These are phyloP conservation scores for Lipomyces anomalus DNA, from an alignment of 805 yeast genomes.

Conservation along the genomic window DNA sequence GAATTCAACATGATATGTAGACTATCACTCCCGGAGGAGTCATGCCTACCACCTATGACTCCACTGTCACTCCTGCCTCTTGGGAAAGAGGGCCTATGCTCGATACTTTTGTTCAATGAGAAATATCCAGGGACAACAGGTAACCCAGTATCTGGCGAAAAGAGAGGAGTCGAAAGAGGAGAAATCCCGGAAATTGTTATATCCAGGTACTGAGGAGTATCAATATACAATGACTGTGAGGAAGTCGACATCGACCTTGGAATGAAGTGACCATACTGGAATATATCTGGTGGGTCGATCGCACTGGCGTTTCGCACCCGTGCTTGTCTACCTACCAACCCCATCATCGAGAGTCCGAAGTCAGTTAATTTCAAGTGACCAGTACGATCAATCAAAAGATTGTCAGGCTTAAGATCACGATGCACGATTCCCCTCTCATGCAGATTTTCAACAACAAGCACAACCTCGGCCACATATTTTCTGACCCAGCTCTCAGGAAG, in stretches of 20 bases:
- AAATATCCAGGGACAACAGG: conserved; percentile 22
- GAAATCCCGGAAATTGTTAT: conserved; percentile 9
- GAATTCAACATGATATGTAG: conserved; percentile 17
- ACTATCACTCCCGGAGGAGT: no score
- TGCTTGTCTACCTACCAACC: conserved; percentile 71
- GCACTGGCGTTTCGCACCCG: conserved; percentile 10
- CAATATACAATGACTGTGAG: conserved; percentile 9
- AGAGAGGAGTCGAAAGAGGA: conserved; percentile 18
- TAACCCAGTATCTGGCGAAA: conserved; percentile 5
- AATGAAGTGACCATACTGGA: conserved; percentile 4
- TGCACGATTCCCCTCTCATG: conserved; percentile 88
- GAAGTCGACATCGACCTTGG: conserved; percentile 14
- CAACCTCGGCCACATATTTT: conserved; percentile 81
- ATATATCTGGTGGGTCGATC: conserved; percentile 17
- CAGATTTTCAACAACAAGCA: conserved; percentile 83
- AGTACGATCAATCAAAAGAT: conserved; percentile 70
- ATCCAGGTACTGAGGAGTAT: conserved; percentile 18
- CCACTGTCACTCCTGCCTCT: no score
- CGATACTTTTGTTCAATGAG: conserved; percentile 13
- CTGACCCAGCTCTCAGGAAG: conserved; percentile 78
- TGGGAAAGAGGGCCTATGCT: no score
- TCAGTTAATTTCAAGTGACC: conserved; percentile 94
- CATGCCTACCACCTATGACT: no score
- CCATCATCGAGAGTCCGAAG: conserved; percentile 88
- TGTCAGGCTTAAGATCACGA: conserved; percentile 89